A percentile compares a stretch with the other conserved stretches of the same genome.
phyloP scores from a whole-genome alignment of 2,329 filamentous ascomycete species.

The Neopestalotiopsis sp. region DNA sequence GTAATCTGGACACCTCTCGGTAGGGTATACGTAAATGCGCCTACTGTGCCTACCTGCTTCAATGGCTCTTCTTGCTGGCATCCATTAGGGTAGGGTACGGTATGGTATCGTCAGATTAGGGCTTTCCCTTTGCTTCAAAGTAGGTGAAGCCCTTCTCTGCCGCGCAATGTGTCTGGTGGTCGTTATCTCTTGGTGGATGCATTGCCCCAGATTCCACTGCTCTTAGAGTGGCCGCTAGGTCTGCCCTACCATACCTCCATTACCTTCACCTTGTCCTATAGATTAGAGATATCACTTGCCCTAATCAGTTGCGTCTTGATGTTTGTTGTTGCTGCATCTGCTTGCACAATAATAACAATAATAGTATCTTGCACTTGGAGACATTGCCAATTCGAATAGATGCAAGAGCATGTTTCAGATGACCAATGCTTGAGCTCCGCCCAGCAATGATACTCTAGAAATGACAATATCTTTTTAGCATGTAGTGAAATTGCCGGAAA shows the following conservation, averaged over 20 bases:
- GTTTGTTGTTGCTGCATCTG: neutral
- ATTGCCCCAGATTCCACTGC: neutral
- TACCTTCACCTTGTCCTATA: neutral
- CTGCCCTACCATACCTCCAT: neutral
- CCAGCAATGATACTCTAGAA: constrained; percentile 5
- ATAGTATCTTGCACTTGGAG: neutral
- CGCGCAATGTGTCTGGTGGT: neutral
- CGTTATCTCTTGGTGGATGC: constrained; percentile 2
- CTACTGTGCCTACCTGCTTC: too few species aligned
- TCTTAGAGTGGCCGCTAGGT: constrained; percentile 2
- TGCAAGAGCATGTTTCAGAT: constrained; percentile 13
- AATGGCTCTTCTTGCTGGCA: too few species aligned
- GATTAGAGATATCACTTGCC: constrained; percentile 1
- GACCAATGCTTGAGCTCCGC: constrained; percentile 16
- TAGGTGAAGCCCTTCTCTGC: neutral
- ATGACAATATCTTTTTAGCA: neutral
- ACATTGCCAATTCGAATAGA: neutral
- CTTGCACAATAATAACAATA: neutral
- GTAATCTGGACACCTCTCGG: neutral
- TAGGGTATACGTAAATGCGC: neutral
- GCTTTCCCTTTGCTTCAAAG: neutral
- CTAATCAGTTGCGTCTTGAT: neutral
- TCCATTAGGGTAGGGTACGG: neutral
- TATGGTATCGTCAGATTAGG: neutral
- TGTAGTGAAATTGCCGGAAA: neutral